Conservation (phyloP, 169 alveolate species). For the Plasmodium vivax region DNA sequence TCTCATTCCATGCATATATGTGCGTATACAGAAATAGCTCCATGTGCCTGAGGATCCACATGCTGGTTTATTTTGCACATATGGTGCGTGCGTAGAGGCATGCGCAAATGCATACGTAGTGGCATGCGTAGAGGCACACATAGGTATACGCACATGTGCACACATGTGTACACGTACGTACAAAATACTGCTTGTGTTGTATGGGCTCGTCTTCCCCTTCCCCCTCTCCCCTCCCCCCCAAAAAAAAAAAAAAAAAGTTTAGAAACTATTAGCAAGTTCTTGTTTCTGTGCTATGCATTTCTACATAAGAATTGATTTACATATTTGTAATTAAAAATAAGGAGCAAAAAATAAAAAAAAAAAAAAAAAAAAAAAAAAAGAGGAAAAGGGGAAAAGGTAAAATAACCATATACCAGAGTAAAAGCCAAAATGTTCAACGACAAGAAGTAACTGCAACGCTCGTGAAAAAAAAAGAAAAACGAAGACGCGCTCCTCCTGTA, state of each 20-base stretch:
- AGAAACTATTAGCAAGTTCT: background rate
- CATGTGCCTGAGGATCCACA: background rate
- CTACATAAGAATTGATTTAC: slow-evolving; percentile 21
- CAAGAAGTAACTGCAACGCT: background rate
- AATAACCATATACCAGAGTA: background rate
- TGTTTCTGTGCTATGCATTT: background rate
- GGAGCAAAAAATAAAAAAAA: background rate
- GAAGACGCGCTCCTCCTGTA: background rate
- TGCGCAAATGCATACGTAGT: too few species aligned
- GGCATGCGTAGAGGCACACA: background rate
- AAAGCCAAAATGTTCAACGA: background rate
- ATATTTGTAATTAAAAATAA: slow-evolving; percentile 8
- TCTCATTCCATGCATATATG: background rate
- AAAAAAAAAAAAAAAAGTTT: background rate
- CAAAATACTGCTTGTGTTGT: background rate
- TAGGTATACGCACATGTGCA: background rate
- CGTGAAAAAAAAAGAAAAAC: background rate
- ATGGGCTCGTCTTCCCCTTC: background rate
- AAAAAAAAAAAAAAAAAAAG: background rate
- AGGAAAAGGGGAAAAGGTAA: background rate
- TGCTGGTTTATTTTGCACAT: background rate
- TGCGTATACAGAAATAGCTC: background rate
- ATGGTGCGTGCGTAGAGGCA: background rate
- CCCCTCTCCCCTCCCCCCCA: background rate
- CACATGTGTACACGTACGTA: background rate